phyloP scores from a whole-genome alignment of 371 early-diverging fungal genomes.

The Mucor circinelloides region DNA sequence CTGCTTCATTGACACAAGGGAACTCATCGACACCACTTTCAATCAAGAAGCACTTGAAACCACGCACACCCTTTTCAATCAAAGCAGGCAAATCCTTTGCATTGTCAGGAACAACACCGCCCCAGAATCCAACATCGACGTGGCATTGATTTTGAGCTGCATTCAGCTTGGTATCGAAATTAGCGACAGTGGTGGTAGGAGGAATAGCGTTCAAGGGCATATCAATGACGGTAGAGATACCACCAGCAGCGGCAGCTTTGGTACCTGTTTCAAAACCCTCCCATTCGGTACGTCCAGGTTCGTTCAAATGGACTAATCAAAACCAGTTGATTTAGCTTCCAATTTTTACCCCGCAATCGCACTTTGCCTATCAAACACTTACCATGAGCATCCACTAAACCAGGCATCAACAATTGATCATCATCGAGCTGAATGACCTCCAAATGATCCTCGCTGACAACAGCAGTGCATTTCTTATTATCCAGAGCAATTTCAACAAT shows the following conservation, averaged over 20 bases:
- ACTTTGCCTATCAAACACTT: slow-evolving; percentile 3
- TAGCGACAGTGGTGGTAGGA: slow-evolving; percentile 74
- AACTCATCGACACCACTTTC: slow-evolving; percentile 87
- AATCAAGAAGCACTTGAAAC: slow-evolving; percentile 86
- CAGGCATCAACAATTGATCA: slow-evolving; percentile 70
- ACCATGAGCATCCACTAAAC: slow-evolving; percentile 79
- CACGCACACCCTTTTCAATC: slow-evolving; percentile 72
- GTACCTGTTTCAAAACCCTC: slow-evolving; percentile 85
- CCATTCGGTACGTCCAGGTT: slow-evolving; percentile 86
- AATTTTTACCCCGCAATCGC: background rate
- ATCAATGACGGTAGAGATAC: slow-evolving; percentile 79
- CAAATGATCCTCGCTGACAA: slow-evolving; percentile 10
- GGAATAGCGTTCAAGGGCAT: slow-evolving; percentile 91
- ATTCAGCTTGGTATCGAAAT: slow-evolving; percentile 64
- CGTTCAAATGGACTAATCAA: slow-evolving; percentile 72
- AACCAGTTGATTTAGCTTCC: background rate
- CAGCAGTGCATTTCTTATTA: slow-evolving; percentile 6
- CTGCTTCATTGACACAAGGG: slow-evolving; percentile 74
- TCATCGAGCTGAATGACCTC: slow-evolving; percentile 37
- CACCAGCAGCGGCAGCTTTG: slow-evolving; percentile 81
- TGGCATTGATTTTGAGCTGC: slow-evolving; percentile 72
- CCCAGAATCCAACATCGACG: slow-evolving; percentile 83
- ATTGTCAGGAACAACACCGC: slow-evolving; percentile 81
- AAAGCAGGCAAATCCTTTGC: slow-evolving; percentile 62
- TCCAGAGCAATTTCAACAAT: slow-evolving; percentile 44